Evolutionary conservation across 805 yeast genomes (phyloP).

Genomic region (Saturnispora bothae): DNA sequence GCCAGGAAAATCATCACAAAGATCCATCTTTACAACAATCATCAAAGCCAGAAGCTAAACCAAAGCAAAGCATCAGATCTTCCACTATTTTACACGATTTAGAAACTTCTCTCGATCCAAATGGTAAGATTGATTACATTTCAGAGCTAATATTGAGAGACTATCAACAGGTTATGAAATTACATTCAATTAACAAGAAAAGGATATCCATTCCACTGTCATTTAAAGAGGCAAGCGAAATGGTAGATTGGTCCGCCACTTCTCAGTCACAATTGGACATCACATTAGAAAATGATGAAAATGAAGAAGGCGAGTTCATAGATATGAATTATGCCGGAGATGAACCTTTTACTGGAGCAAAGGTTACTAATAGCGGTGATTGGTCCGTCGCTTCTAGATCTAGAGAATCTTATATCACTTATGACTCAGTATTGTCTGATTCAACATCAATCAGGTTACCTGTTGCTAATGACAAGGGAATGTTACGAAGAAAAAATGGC

Average conservation of each 20-base stretch:
- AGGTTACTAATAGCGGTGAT: not conserved
- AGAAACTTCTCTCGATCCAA: conserved; percentile 9
- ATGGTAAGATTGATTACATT: conserved; percentile 2
- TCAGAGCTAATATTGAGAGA: conserved; percentile 14
- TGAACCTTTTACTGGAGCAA: conserved; percentile 13
- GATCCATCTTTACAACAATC: not conserved
- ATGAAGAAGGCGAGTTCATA: not conserved
- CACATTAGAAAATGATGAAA: not conserved
- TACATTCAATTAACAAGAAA: not conserved
- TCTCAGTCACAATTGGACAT: not conserved
- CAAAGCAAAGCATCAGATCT: not conserved
- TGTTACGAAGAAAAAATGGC: not conserved
- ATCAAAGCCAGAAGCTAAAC: not conserved
- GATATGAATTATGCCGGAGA: not conserved
- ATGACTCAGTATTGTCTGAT: not conserved
- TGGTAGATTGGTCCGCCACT: conserved; percentile 24
- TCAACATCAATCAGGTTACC: not conserved
- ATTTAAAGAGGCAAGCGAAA: conserved; percentile 4
- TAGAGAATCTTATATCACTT: not conserved
- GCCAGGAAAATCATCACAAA: not conserved
- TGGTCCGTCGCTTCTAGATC: not conserved
- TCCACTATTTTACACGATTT: not conserved
- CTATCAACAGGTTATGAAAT: conserved; percentile 17
- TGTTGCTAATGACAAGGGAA: not conserved
- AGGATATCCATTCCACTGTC: conserved; percentile 8